phyloP scores from a whole-genome alignment of 2,329 filamentous ascomycete genomes.

The Talaromyces piceae region DNA sequence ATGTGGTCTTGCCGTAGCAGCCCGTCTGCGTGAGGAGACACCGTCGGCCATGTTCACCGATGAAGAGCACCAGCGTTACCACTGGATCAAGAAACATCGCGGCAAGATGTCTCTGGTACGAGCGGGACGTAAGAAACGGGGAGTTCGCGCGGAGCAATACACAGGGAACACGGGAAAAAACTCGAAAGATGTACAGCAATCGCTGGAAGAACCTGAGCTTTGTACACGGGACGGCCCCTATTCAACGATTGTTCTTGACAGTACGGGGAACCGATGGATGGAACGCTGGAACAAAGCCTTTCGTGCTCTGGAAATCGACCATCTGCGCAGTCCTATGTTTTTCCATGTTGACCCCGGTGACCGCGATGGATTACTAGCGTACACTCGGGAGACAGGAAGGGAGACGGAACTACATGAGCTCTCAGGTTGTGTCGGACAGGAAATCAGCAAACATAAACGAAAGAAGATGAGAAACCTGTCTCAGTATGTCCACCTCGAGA shows the following conservation, averaged over 20 bases:
- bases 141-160: background rate
- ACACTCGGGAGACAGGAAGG: conserved; percentile 55
- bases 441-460: conserved; percentile 67
- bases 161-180: background rate
- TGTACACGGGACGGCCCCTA: background rate
- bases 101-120: conserved; percentile 43
- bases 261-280: conserved; percentile 59
- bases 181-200: background rate
- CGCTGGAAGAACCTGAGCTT: background rate
- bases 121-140: conserved; percentile 2
- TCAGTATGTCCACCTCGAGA: conserved; percentile 34
- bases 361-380: conserved; percentile 64
- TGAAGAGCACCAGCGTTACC: conserved; percentile 72
- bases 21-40: conserved; percentile 62
- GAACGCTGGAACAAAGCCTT: conserved; percentile 64
- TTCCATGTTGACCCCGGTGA: conserved; percentile 74
- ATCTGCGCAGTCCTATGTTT: conserved; percentile 73
- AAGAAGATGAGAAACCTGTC: conserved; percentile 53
- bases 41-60: conserved; percentile 77
- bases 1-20: conserved; percentile 65
- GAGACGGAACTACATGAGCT: conserved; percentile 62
- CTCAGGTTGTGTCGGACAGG: conserved; percentile 66
- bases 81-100: conserved; percentile 64
- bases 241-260: conserved; percentile 60
- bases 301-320: conserved; percentile 58